phyloP scores from a whole-genome alignment of 164 flowering plant genomes.

The Santalum album region DNA sequence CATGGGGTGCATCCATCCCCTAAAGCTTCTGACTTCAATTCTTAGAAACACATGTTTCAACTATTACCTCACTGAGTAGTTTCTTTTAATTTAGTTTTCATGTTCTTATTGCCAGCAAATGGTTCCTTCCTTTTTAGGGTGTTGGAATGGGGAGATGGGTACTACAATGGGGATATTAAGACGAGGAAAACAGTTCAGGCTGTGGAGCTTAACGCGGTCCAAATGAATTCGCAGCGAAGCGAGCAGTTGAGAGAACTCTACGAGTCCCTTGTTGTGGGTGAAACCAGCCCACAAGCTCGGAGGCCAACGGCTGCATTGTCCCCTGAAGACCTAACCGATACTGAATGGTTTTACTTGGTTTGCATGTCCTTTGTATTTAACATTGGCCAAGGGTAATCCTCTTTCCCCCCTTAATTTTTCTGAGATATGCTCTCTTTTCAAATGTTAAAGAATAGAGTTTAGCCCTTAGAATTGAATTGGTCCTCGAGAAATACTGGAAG shows the following conservation, averaged over 20 bases:
- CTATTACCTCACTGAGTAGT: no score
- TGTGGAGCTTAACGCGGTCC: slow-evolving; percentile 46
- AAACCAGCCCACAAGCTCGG: slow-evolving; percentile 42
- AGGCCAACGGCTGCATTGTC: slow-evolving; percentile 82
- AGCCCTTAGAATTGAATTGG: no score
- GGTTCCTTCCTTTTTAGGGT: slow-evolving; percentile 29
- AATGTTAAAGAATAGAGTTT: no score
- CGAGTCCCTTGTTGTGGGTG: slow-evolving; percentile 58
- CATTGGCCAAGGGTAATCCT: slow-evolving; percentile 72
- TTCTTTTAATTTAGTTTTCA: no score
- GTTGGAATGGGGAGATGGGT: slow-evolving; percentile 84
- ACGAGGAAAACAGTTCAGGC: slow-evolving; percentile 79
- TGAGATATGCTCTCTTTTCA: background rate
- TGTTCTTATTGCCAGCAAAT: background rate
- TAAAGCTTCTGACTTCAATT: no score
- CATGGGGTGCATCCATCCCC: background rate
- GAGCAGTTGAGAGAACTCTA: slow-evolving; percentile 80
- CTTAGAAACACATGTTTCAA: no score
- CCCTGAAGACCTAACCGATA: slow-evolving; percentile 86
- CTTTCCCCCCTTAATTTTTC: slow-evolving; percentile 7
- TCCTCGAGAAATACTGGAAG: no score
- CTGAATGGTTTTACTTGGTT: slow-evolving; percentile 89
- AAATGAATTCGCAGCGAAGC: slow-evolving; percentile 68
- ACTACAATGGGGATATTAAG: slow-evolving; percentile 93
- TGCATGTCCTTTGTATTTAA: slow-evolving; percentile 85